Evolutionary conservation across 257 asterid genomes (phyloP).

Genomic region (Penstemon barbatus): DNA sequence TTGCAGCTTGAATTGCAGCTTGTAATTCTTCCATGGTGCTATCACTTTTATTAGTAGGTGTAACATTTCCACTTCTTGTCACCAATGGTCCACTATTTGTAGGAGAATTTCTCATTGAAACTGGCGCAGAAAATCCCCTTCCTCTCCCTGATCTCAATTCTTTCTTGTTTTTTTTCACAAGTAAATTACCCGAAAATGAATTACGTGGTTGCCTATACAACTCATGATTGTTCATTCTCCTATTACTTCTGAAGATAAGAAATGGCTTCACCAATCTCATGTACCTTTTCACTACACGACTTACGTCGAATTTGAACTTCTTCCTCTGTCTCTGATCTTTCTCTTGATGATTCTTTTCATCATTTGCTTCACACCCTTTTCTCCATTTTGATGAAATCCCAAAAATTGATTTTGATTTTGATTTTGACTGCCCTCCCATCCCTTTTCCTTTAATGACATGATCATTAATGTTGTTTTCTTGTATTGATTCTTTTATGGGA

Average conservation of each 20-base stretch:
- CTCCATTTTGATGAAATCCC: slow-evolving; percentile 47
- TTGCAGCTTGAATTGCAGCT: slow-evolving; percentile 75
- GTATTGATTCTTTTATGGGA: slow-evolving; percentile 44
- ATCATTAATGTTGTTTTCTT: slow-evolving; percentile 21
- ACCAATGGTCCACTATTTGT: slow-evolving; percentile 77
- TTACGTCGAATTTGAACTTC: slow-evolving; percentile 55
- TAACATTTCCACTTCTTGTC: slow-evolving; percentile 38
- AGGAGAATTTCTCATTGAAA: slow-evolving; percentile 71
- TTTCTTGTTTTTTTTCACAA: slow-evolving; percentile 44
- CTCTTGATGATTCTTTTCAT: slow-evolving; percentile 18
- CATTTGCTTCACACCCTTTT: slow-evolving; percentile 26
- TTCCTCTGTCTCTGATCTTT: slow-evolving; percentile 38
- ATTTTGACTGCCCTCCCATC: slow-evolving; percentile 39
- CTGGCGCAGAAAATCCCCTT: slow-evolving; percentile 79
- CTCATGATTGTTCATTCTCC: slow-evolving; percentile 18
- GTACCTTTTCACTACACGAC: slow-evolving; percentile 55
- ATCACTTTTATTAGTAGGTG: slow-evolving; percentile 45
- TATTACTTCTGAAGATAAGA: slow-evolving; percentile 38
- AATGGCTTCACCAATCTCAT: slow-evolving; percentile 62
- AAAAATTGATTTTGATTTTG: slow-evolving; percentile 64
- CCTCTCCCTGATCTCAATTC: slow-evolving; percentile 42
- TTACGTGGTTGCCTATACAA: slow-evolving; percentile 38
- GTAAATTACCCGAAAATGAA: slow-evolving; percentile 70
- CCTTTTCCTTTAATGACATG: not conserved
- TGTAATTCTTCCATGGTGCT: slow-evolving; percentile 91